Percentiles rank a stretch among this genome's conserved stretches.
phyloP scores from a whole-genome alignment of 257 asterid genomes.

The Scutellaria galericulata region DNA sequence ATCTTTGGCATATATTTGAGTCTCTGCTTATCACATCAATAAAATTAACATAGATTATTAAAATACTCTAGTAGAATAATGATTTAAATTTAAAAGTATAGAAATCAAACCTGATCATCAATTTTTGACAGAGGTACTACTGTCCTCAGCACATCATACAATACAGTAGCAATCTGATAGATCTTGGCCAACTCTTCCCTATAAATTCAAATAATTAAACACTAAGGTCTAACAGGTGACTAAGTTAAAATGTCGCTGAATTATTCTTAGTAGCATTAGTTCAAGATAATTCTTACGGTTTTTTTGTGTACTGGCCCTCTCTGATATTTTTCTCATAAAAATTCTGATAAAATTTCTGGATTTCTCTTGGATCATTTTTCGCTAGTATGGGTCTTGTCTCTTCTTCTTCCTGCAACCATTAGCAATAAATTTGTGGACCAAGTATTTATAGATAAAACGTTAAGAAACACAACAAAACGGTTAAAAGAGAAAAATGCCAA shows the following conservation, averaged over 20 bases:
- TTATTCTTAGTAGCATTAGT: slow-evolving; percentile 6
- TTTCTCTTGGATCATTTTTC: slow-evolving; percentile 66
- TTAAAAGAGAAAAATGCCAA: slow-evolving; percentile 5
- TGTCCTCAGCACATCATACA: slow-evolving; percentile 78
- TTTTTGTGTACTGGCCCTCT: slow-evolving; percentile 85
- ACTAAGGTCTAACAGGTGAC: slow-evolving; percentile 20
- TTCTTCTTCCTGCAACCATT: slow-evolving; percentile 73
- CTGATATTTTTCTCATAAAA: slow-evolving; percentile 72
- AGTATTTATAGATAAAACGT: not conserved
- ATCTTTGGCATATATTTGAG: slow-evolving; percentile 69
- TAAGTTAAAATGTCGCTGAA: not conserved
- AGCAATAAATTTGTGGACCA: not conserved
- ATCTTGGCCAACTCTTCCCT: slow-evolving; percentile 98
- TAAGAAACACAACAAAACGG: slow-evolving; percentile 23
- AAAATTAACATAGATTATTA: slow-evolving; percentile 4
- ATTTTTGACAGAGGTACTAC: slow-evolving; percentile 64
- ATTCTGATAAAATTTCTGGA: slow-evolving; percentile 68
- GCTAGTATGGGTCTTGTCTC: slow-evolving; percentile 58
- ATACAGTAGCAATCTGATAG: slow-evolving; percentile 84
- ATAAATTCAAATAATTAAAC: slow-evolving; percentile 24
- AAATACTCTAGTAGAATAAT: slow-evolving; percentile 12
- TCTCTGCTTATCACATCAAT: slow-evolving; percentile 51
- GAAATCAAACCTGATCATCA: slow-evolving; percentile 69
- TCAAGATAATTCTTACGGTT: slow-evolving; percentile 66
- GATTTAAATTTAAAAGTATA: slow-evolving; percentile 21